phyloP scores from a whole-genome alignment of 192 early-diverging fungal species.

The Gigaspora rosea region DNA sequence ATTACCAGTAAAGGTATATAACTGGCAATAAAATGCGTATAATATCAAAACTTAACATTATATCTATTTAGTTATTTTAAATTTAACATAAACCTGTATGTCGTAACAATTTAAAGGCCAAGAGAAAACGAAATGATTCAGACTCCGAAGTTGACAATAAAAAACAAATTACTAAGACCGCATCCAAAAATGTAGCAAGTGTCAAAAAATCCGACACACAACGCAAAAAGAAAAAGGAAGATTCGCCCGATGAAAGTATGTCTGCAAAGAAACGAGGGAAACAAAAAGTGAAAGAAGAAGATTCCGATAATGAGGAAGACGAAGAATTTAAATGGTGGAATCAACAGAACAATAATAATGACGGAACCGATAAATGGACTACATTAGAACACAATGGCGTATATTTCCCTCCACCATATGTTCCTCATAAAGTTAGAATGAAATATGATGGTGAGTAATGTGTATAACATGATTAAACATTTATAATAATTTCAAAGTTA shows the following conservation, averaged over 20 bases:
- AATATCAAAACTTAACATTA: too few species aligned
- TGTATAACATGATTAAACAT: background rate
- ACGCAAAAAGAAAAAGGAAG: slow-evolving; percentile 4
- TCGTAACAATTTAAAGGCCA: too few species aligned
- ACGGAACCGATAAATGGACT: slow-evolving; percentile 79
- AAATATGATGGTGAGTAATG: slow-evolving; percentile 70
- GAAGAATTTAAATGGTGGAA: slow-evolving; percentile 75
- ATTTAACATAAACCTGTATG: too few species aligned
- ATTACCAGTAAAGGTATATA: too few species aligned
- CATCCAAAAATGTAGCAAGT: background rate
- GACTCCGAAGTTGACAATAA: too few species aligned
- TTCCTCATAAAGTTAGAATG: slow-evolving; percentile 87
- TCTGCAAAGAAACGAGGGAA: slow-evolving; percentile 39
- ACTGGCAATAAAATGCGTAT: too few species aligned
- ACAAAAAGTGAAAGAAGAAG: slow-evolving; percentile 38
- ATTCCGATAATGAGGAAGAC: slow-evolving; percentile 53
- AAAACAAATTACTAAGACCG: too few species aligned
- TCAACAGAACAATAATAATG: slow-evolving; percentile 53
- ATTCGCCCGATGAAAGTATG: background rate
- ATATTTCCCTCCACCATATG: slow-evolving; percentile 88
- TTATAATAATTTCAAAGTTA: too few species aligned
- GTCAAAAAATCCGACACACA: background rate
- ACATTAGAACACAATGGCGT: slow-evolving; percentile 88
- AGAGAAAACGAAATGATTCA: too few species aligned
- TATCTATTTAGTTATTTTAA: too few species aligned